Base-by-base conservation (phyloP, 306 rosid genomes). In the Lathyrus tuberosus region DNA sequence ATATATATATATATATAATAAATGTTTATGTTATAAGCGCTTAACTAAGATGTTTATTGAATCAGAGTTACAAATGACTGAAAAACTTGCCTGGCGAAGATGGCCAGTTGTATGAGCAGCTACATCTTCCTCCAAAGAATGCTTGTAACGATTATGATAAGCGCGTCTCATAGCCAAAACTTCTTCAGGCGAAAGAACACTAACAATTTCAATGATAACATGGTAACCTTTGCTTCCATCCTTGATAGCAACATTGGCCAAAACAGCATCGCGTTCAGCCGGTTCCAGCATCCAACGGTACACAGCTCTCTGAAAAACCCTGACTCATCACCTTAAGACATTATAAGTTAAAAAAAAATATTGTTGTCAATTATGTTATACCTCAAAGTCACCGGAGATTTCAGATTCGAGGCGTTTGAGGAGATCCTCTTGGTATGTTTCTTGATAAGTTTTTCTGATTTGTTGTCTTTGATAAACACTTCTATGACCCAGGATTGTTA, bases 281-380 rank as follows among this genome's bases (percentile, higher is more conserved):
- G 87, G 91, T 48, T 91, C 97, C 76, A 91, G 54, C 46, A 80
- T 80, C 97, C 96, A 91, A 16, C 96, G 91, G 71, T 83, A 91
- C 73, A 91, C 76, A 1, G 93, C 92, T 85, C 62, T 91, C 97
- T 90, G 28, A 60, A 67, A 61, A 52, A 20, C 28, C 38, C 13
- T 8, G 15, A 17, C 6, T 54, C 38, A 24, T 24, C 22, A 22
- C 0, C 24, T 35, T 35, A 35, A 35, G 40, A 35, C 9, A 35
- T 35, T 35, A 35, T 35, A 35, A 35, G 40, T 7, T 35, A 6
- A 35, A 10, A 35, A 12, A 64, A 54, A 56, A 17, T 26, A 14
- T 51, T 17, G 56, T 56, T 53, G 2, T 33, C 7, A 20, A 20
- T 8, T 16, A 24, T 67, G 20, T n/a, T 68, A 86, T 68, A 86